Evolutionary conservation across 2,329 filamentous ascomycete genomes (phyloP).

Genomic region (Arthrobotrys sinensis): DNA sequence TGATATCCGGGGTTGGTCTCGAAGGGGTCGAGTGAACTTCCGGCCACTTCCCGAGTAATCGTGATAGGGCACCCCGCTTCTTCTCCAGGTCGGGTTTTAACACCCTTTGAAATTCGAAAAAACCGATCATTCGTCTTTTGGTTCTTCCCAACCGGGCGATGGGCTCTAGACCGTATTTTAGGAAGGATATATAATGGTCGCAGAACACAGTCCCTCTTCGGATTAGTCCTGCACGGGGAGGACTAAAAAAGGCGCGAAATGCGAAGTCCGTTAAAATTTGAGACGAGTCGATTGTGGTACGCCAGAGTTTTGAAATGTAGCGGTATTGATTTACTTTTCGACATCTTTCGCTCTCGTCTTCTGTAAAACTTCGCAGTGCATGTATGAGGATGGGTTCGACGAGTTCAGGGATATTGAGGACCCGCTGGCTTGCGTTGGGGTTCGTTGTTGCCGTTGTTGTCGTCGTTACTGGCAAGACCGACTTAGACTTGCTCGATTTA

Average conservation of each 20-base stretch:
- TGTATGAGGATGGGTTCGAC: background rate
- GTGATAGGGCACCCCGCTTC: too few species aligned
- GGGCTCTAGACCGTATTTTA: too few species aligned
- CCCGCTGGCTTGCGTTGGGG: background rate
- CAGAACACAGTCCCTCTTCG: too few species aligned
- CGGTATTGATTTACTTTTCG: background rate
- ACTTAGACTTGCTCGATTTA: too few species aligned
- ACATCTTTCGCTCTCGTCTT: background rate
- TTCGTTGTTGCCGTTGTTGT: background rate
- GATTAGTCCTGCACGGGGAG: too few species aligned
- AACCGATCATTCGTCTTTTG: too few species aligned
- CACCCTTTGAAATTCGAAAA: too few species aligned
- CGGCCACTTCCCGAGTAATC: too few species aligned
- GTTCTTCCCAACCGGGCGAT: too few species aligned
- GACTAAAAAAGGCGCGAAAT: background rate
- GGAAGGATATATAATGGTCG: too few species aligned
- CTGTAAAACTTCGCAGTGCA: background rate
- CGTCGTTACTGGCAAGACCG: background rate
- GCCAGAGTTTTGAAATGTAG: background rate
- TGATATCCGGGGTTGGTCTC: background rate
- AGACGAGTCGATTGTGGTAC: background rate
- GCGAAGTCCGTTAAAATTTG: background rate
- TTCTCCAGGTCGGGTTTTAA: too few species aligned
- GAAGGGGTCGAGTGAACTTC: too few species aligned
- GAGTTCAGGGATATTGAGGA: background rate